phyloP scores from a whole-genome alignment of 2,329 filamentous ascomycete species.

The Paramyrothecium roridum region DNA sequence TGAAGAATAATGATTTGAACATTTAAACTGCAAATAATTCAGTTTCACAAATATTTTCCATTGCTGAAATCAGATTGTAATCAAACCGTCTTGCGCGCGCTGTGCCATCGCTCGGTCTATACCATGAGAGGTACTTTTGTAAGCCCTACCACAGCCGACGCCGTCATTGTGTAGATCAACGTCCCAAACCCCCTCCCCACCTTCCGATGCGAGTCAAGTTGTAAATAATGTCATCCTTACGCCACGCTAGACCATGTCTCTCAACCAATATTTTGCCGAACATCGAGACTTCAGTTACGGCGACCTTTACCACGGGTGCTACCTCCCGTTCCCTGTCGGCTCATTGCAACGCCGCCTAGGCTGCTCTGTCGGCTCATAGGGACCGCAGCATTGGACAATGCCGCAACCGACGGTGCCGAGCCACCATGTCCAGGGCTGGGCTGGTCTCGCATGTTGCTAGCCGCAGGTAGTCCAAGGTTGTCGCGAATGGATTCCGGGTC shows the following conservation, averaged over 20 bases:
- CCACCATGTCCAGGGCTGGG: conserved; percentile 21
- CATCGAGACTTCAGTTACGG: conserved; percentile 20
- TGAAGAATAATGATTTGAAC: conserved; percentile 9
- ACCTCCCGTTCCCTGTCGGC: conserved; percentile 47
- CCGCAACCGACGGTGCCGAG: conserved; percentile 16
- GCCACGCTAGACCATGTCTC: neutral
- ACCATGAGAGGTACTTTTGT: no score
- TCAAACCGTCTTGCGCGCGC: conserved; percentile 4
- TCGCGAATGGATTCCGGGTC: conserved; percentile 49
- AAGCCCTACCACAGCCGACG: no score
- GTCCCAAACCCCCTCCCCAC: neutral
- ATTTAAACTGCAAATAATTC: conserved; percentile 2
- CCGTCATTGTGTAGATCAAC: no score
- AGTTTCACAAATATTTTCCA: conserved; percentile 6
- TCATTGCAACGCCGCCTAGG: conserved; percentile 54
- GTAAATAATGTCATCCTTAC: neutral
- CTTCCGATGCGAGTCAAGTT: no score
- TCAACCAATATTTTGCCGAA: neutral
- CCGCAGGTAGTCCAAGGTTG: conserved; percentile 43
- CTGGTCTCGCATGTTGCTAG: conserved; percentile 41
- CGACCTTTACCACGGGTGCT: conserved; percentile 46
- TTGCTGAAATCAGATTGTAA: conserved; percentile 14
- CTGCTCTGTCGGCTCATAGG: conserved; percentile 57
- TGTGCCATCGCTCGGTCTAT: conserved; percentile 3
- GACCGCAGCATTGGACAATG: conserved; percentile 30